phyloP scores from a whole-genome alignment of 148 eudicot species.

The Fagopyrum tataricum region DNA sequence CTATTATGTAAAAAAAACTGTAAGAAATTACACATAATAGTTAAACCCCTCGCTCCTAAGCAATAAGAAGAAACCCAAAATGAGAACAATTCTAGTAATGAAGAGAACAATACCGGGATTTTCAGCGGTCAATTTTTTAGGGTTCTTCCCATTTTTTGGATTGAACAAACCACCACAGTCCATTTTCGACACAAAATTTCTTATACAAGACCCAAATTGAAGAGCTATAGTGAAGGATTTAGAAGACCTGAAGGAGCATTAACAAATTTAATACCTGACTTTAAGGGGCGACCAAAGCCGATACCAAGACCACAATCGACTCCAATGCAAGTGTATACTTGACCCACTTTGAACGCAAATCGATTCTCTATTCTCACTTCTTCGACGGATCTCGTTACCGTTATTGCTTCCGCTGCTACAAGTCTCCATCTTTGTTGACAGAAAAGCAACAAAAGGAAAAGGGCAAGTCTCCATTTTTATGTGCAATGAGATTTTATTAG shows the following conservation, averaged over 20 bases:
- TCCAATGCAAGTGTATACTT: slow-evolving; percentile 78
- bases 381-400: slow-evolving; percentile 18
- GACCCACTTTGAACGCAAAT: slow-evolving; percentile 66
- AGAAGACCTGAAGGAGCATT: background rate
- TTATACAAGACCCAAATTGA: background rate
- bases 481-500: too few relatives aligned
- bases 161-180: slow-evolving; percentile 1
- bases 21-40: background rate
- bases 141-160: background rate
- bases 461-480: too few relatives aligned
- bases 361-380: slow-evolving; percentile 49
- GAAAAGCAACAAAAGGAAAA: background rate
- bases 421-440: background rate
- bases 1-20: background rate
- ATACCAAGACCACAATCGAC: slow-evolving; percentile 87
- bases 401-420: slow-evolving; percentile 8
- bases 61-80: background rate
- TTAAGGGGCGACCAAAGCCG: slow-evolving; percentile 69
- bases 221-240: background rate
- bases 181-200: slow-evolving; percentile 3
- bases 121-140: background rate
- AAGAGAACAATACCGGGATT: slow-evolving; percentile 2
- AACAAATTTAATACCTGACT: slow-evolving; percentile 43
- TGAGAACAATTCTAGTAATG: background rate
- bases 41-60: background rate